These are phyloP conservation scores for Colletotrichum sp. DNA, from an alignment of 2,329 filamentous ascomycete species.

Conservation along the genomic window DNA sequence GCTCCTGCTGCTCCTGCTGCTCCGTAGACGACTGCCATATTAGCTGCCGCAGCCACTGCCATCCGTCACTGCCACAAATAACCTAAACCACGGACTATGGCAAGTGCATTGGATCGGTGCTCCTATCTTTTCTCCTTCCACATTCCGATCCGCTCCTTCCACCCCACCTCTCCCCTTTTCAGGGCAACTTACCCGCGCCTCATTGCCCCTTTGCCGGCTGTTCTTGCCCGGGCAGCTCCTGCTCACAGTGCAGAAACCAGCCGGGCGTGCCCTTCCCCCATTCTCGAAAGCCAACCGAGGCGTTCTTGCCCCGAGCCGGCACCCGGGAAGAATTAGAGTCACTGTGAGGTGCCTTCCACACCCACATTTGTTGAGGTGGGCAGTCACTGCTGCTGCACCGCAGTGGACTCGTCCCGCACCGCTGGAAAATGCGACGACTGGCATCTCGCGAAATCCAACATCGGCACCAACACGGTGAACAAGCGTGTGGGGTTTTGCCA, in stretches of 20 bases:
- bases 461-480: background rate
- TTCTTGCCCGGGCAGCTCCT: background rate
- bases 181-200: background rate
- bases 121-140: conserved; percentile 18
- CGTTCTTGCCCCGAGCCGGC: conserved; percentile 1
- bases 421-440: conserved; percentile 5
- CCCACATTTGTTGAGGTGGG: conserved; percentile 4
- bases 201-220: conserved; percentile 5
- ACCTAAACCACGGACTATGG: background rate
- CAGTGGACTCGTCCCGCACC: conserved; percentile 4
- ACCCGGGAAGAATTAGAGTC: background rate
- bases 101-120: background rate
- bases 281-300: background rate
- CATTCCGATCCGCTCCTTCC: conserved; percentile 2
- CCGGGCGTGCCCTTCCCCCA: background rate
- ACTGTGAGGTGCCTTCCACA: background rate
- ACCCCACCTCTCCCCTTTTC: background rate
- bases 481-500: background rate
- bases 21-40: background rate
- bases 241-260: background rate
- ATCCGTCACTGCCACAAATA: background rate
- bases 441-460: background rate
- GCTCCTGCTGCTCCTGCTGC: background rate
- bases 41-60: background rate
- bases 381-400: background rate